A percentile compares a stretch with the other conserved stretches of the same genome.
Evolutionary conservation across 208 protist species (phyloP).

Genomic region (Trypanosoma lewisi): DNA sequence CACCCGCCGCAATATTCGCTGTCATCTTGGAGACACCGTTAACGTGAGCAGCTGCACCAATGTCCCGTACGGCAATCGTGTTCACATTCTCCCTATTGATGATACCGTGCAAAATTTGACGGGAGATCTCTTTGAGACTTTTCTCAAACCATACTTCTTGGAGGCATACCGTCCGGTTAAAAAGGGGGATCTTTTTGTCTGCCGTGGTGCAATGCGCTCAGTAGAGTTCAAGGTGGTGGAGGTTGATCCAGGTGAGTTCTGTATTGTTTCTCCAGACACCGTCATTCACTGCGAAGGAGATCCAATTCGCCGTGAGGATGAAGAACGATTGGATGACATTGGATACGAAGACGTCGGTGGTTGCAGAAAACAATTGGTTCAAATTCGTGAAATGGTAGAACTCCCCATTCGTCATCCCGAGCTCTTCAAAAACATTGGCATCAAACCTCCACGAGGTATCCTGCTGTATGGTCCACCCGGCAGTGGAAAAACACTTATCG

Average conservation of each 20-base stretch:
- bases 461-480: conserved; percentile 99
- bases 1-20: conserved; percentile 98
- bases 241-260: conserved; percentile 97
- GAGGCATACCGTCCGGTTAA: conserved; percentile 99
- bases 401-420: conserved; percentile 98
- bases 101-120: conserved; percentile 99
- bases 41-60: conserved; percentile 95
- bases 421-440: conserved; percentile 98
- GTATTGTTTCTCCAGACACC: conserved; percentile 99
- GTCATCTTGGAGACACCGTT: conserved; percentile 98
- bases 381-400: conserved; percentile 99
- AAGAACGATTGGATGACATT: conserved; percentile 94
- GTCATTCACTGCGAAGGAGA: conserved; percentile 99
- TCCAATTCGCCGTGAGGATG: conserved; percentile 99
- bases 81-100: conserved; percentile 99
- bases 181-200: conserved; percentile 98
- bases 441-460: conserved; percentile 97
- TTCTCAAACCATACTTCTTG: conserved; percentile 99
- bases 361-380: conserved; percentile 97
- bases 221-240: conserved; percentile 99
- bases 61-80: conserved; percentile 97
- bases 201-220: conserved; percentile 96
- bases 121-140: conserved; percentile 99
- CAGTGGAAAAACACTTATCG: conserved; percentile 99
- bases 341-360: conserved; percentile 99